Evolutionary conservation across 306 rosid species (phyloP).

Genomic region (Alnus rubra): DNA sequence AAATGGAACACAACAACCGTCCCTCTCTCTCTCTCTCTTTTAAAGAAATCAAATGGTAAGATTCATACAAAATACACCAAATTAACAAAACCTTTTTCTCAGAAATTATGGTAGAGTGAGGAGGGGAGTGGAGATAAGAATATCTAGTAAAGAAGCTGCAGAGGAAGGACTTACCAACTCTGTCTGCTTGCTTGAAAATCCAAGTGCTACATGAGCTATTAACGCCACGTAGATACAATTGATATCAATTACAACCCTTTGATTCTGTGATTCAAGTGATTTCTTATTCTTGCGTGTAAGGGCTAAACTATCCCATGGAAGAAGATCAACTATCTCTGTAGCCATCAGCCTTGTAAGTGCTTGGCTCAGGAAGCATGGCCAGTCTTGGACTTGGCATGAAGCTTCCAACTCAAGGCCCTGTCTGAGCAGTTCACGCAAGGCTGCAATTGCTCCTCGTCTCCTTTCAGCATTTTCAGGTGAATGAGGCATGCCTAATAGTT

Average conservation of each 20-base stretch:
- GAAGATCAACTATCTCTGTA: slow-evolving; percentile 84
- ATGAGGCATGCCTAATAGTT: slow-evolving; percentile 72
- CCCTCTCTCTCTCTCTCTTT: neutral
- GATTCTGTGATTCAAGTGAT: slow-evolving; percentile 92
- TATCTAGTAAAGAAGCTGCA: slow-evolving; percentile 26
- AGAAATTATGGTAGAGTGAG: slow-evolving; percentile 1
- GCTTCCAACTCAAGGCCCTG: slow-evolving; percentile 94
- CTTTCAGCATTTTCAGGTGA: slow-evolving; percentile 73
- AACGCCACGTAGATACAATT: slow-evolving; percentile 74
- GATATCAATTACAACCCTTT: slow-evolving; percentile 77
- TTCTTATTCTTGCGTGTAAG: slow-evolving; percentile 82
- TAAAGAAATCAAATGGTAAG: slow-evolving; percentile 2
- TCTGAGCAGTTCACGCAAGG: slow-evolving; percentile 87
- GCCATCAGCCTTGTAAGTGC: slow-evolving; percentile 76
- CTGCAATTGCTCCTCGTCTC: slow-evolving; percentile 87
- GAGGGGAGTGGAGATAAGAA: slow-evolving; percentile 16
- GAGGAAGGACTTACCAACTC: slow-evolving; percentile 67
- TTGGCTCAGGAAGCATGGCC: slow-evolving; percentile 90
- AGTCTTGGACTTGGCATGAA: slow-evolving; percentile 84
- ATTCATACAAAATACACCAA: neutral
- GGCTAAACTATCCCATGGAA: slow-evolving; percentile 84
- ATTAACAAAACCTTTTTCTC: neutral
- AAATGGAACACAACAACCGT: neutral
- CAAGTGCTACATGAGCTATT: slow-evolving; percentile 80
- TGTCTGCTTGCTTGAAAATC: slow-evolving; percentile 79